Evolutionary conservation across 1,284 basidiomycete genomes (phyloP), one percentile per base, ranked within the genome.

Genomic region (Inonotus obliquus): DNA sequence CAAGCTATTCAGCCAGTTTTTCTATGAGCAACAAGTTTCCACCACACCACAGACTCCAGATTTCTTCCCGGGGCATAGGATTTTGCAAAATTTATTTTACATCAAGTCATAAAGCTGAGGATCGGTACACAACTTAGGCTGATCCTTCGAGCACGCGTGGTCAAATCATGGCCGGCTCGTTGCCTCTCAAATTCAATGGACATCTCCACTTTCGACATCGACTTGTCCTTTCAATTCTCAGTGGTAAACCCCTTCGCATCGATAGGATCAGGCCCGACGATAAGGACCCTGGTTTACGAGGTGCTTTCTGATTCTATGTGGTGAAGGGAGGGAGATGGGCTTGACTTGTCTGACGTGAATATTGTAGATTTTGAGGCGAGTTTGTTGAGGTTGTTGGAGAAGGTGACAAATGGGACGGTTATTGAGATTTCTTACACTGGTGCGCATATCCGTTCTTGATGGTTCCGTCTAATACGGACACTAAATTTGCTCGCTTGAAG

Each of bases 361-460:
- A 10, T 27, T 54, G 2, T 68, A 91, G 96, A 98, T 72, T 97
- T 91, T 74, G 97, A 99, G 77, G 87, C 97, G 59, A 96, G 92
- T 69, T 82, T 98, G 35, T 73, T 99, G 48, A 80, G 97, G 23
- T 76, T 99, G 13, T 70, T 99, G 27, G 96, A 99, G 73, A 95
- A 94, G 71, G 77, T 93, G 1, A 97, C 96, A 3, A 98, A 99
- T 80, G 97, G 97, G 1, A 94, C 92, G 6, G 77, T 92, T 27
- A 93, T 99, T 65, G 97, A 99, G 73, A 99, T 99, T 61, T 96
- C 93, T 1, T 91, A 96, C 19, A 99, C 97, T 13, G 94, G 92
- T 92, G 65, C 63, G 82, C 69, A 39, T 53, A 51, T 9, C n/a
- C 39, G 23, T 4, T 59, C 38, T 39, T 61, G 13, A 11, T n/a